A percentile compares a stretch with the other conserved stretches of the same genome.
These are phyloP conservation scores for Colletotrichum siamense DNA, from an alignment of 2,329 filamentous ascomycete genomes.

Conservation along the genomic window DNA sequence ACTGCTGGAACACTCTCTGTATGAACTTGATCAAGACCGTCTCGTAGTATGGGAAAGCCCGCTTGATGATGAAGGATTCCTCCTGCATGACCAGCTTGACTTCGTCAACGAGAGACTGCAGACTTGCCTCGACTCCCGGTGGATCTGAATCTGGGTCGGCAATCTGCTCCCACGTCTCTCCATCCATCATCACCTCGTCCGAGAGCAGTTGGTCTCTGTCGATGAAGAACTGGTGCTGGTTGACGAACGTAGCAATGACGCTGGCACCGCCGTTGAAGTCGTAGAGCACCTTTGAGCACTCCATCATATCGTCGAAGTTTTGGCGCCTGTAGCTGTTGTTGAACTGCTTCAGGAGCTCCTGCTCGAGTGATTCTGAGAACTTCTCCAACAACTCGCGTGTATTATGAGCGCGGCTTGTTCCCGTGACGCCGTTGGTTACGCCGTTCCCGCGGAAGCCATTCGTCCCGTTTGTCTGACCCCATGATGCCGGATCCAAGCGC, in stretches of 20 bases:
- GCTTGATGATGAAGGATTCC: conserved; percentile 95
- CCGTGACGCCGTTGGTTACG: conserved; percentile 52
- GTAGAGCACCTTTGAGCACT: conserved; percentile 90
- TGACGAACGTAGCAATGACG: conserved; percentile 95
- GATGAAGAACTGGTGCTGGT: conserved; percentile 99
- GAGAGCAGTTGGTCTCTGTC: conserved; percentile 90
- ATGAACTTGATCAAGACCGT: conserved; percentile 92
- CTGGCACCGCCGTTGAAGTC: conserved; percentile 97
- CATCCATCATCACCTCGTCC: conserved; percentile 80
- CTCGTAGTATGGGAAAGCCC: conserved; percentile 95
- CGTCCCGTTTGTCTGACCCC: conserved; percentile 66
- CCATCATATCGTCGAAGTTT: conserved; percentile 98
- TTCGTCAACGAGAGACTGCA: conserved; percentile 92
- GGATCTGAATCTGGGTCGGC: conserved; percentile 94
- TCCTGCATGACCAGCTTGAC: conserved; percentile 96
- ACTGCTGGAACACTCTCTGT: conserved; percentile 96
- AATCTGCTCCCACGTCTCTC: conserved; percentile 85
- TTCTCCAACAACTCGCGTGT: conserved; percentile 94
- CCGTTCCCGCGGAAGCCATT: conserved; percentile 57
- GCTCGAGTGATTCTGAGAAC: conserved; percentile 93
- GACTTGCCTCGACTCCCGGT: conserved; percentile 86
- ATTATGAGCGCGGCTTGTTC: conserved; percentile 56
- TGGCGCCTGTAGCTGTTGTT: conserved; percentile 95
- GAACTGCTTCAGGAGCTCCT: conserved; percentile 94
- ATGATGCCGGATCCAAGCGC: conserved; percentile 79